Conservation (phyloP, 805 yeast species). For the Ogataea paradorogensis region DNA sequence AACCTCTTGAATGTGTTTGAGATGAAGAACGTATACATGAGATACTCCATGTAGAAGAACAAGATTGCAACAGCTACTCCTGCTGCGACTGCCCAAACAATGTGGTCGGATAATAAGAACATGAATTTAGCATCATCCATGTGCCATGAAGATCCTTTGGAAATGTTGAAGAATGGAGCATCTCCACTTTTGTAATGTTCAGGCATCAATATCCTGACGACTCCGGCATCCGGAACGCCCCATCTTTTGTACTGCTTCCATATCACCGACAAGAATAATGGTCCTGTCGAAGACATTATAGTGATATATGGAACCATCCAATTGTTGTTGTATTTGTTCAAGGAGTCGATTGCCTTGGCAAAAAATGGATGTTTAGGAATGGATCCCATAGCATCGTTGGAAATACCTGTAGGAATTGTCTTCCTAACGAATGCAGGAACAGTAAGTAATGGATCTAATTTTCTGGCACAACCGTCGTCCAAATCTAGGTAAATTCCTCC, state of each 20-base stretch:
- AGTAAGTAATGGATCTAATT: slow-evolving; percentile 74
- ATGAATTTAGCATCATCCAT: slow-evolving; percentile 79
- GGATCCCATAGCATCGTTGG: slow-evolving; percentile 91
- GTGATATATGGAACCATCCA: slow-evolving; percentile 88
- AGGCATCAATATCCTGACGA: slow-evolving; percentile 69
- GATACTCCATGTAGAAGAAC: slow-evolving; percentile 46
- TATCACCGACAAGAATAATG: slow-evolving; percentile 77
- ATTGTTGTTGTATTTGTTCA: slow-evolving; percentile 62
- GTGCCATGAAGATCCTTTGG: slow-evolving; percentile 92
- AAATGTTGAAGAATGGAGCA: slow-evolving; percentile 66
- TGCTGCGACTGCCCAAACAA: slow-evolving; percentile 63
- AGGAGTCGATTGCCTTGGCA: slow-evolving; percentile 60
- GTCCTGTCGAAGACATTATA: slow-evolving; percentile 92
- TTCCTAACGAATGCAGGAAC: slow-evolving; percentile 86
- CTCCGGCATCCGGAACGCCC: slow-evolving; percentile 65
- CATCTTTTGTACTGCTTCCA: slow-evolving; percentile 86
- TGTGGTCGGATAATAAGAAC: slow-evolving; percentile 70
- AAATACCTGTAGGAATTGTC: slow-evolving; percentile 86
- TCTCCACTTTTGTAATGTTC: slow-evolving; percentile 61
- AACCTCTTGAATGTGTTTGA: slow-evolving; percentile 23
- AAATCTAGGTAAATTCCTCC: slow-evolving; percentile 91
- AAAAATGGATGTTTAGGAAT: slow-evolving; percentile 87
- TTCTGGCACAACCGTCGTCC: slow-evolving; percentile 82
- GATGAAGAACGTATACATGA: slow-evolving; percentile 37
- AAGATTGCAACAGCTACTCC: slow-evolving; percentile 61